These are phyloP conservation scores for Collariella sp. DNA, from an alignment of 495 filamentous ascomycete genomes.

Conservation along the genomic window DNA sequence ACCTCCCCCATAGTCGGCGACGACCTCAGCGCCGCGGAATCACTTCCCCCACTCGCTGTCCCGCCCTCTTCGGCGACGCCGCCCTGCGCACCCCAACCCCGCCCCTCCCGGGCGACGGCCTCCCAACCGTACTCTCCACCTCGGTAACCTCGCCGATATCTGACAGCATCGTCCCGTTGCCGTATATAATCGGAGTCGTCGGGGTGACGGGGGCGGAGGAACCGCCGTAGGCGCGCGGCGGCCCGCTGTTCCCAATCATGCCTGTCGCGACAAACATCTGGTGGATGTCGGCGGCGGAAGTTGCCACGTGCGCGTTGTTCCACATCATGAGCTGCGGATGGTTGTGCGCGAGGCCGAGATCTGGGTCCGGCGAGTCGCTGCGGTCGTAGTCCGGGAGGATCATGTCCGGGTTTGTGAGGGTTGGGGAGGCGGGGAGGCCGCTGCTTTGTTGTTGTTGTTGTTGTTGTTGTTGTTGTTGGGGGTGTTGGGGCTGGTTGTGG, in stretches of 20 bases:
- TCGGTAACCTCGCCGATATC: constrained; percentile 67
- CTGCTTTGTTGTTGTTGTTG: constrained; percentile 27
- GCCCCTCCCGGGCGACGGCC: constrained; percentile 26
- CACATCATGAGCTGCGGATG: constrained; percentile 38
- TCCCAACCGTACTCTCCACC: constrained; percentile 44
- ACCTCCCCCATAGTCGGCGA: constrained; percentile 30
- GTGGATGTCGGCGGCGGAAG: constrained; percentile 28
- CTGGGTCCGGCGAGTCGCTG: constrained; percentile 38
- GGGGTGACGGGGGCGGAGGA: constrained; percentile 44
- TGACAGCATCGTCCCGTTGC: constrained; percentile 56
- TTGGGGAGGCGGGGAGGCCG: constrained; percentile 57
- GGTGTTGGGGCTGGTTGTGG: constrained; percentile 24
- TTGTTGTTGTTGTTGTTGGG: constrained; percentile 24
- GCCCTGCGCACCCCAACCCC: constrained; percentile 7
- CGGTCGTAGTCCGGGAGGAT: constrained; percentile 65
- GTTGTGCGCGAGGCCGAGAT: constrained; percentile 23
- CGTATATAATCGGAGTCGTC: constrained; percentile 51
- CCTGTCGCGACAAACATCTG: constrained; percentile 24
- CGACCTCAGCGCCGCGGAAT: constrained; percentile 24
- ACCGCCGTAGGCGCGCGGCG: constrained; percentile 32
- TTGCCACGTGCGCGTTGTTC: constrained; percentile 33
- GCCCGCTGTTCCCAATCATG: constrained; percentile 10
- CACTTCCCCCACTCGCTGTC: constrained; percentile 18
- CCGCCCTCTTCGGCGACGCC: not conserved
- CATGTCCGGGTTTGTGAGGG: constrained; percentile 90